These are phyloP conservation scores for Podospora bellae-mahoneyi DNA, from an alignment of 495 filamentous ascomycete genomes.

Conservation along the genomic window DNA sequence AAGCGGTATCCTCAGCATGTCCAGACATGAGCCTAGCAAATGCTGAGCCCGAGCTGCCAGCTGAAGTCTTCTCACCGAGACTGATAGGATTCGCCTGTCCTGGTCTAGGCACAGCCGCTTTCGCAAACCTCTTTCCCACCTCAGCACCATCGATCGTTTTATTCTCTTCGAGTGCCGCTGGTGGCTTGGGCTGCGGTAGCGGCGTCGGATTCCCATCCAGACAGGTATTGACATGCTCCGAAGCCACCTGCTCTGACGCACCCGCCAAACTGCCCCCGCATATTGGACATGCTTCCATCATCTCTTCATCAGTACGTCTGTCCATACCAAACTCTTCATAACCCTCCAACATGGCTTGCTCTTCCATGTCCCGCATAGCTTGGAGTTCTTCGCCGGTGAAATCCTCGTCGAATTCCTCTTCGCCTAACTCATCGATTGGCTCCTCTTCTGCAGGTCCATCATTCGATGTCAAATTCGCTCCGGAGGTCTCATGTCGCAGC, in stretches of 20 bases:
- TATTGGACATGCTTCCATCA: slow-evolving; percentile 63
- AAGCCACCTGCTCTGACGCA: slow-evolving; percentile 54
- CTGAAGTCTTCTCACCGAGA: slow-evolving; percentile 34
- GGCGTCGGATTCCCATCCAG: slow-evolving; percentile 73
- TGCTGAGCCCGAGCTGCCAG: slow-evolving; percentile 51
- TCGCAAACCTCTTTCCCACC: slow-evolving; percentile 56
- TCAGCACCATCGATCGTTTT: slow-evolving; percentile 37
- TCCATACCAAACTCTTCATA: slow-evolving; percentile 39
- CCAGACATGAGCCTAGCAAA: slow-evolving; percentile 90
- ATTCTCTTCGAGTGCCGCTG: slow-evolving; percentile 12
- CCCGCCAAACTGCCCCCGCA: slow-evolving; percentile 63
- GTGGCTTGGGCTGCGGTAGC: slow-evolving; percentile 28
- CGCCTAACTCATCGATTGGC: slow-evolving; percentile 7
- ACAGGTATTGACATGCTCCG: slow-evolving; percentile 87
- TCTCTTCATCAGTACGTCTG: slow-evolving; percentile 9
- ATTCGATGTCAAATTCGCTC: not conserved
- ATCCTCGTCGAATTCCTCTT: slow-evolving; percentile 41
- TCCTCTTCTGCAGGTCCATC: slow-evolving; percentile 27
- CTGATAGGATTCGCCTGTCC: slow-evolving; percentile 72
- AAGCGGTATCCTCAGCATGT: slow-evolving; percentile 85
- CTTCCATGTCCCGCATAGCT: slow-evolving; percentile 60
- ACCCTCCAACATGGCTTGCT: slow-evolving; percentile 57
- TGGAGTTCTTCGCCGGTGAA: slow-evolving; percentile 60
- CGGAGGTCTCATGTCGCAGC: slow-evolving; percentile 26
- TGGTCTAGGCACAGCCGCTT: slow-evolving; percentile 66